Evolutionary conservation across 2,329 filamentous ascomycete genomes (phyloP).

Genomic region (Helicocarpus griseus): DNA sequence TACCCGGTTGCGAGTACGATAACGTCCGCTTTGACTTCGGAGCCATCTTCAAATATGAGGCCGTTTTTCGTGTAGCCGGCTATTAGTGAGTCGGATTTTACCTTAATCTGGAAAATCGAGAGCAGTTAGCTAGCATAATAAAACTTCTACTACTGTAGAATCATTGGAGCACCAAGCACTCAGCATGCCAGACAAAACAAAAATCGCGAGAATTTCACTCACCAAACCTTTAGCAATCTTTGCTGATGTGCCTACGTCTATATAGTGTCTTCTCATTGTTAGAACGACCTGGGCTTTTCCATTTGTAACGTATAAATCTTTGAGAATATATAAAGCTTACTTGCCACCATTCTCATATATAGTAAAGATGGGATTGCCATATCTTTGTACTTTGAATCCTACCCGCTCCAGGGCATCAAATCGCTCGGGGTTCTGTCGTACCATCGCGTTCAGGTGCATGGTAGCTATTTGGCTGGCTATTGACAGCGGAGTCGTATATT

Average conservation of each 20-base stretch:
- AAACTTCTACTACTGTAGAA: not conserved
- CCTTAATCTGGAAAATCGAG: conserved; percentile 28
- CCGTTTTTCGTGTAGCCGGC: conserved; percentile 29
- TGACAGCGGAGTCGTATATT: conserved; percentile 17
- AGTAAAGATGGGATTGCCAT: conserved; percentile 27
- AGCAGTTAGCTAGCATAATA: not conserved
- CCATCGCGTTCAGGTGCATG: conserved; percentile 23
- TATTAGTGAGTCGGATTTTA: conserved; percentile 32
- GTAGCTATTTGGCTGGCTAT: conserved; percentile 18
- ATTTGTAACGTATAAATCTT: not conserved
- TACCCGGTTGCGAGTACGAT: conserved; percentile 41
- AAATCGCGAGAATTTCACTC: not conserved
- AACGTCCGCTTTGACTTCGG: conserved; percentile 34
- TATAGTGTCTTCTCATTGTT: conserved; percentile 20
- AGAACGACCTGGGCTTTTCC: not conserved
- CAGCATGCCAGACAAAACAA: not conserved
- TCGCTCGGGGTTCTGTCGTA: conserved; percentile 25
- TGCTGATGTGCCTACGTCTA: conserved; percentile 36
- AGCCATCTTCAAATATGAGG: conserved; percentile 36
- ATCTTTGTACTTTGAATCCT: conserved; percentile 34
- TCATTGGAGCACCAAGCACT: not conserved
- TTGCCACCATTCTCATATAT: conserved; percentile 36
- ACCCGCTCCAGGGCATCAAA: conserved; percentile 33
- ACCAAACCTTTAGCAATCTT: conserved; percentile 32
- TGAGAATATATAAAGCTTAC: conserved; percentile 31